Base-by-base conservation (phyloP, 2,329 filamentous ascomycete genomes). In the Fusarium sterilihyphosum region DNA sequence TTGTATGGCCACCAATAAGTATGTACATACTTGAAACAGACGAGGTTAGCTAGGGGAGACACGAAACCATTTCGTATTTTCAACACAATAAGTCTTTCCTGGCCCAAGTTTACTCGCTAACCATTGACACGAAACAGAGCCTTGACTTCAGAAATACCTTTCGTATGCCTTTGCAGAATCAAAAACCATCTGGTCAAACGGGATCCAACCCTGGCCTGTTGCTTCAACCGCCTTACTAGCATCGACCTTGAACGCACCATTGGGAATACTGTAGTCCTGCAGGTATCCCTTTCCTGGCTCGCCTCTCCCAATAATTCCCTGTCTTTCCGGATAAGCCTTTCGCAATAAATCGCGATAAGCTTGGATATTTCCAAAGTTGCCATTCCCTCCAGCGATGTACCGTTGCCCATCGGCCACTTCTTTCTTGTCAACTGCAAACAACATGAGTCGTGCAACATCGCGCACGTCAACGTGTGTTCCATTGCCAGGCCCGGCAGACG, bases 381-480 rank as follows among this genome's bases (percentile, higher is more conserved):
- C 17, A 16, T 58, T 65, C 9, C 65, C 65, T 1, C 67, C 67
- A 9, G 52, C 59, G 4, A 70, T 64, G 4, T 70, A 70, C 18
- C 67, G 67, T 26, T 70, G 59, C 3, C 65, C 59, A 17, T 70
- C 67, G 0, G 67, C 65, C 18, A 58, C 65, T 13, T 54, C n/a
- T 11, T 29, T 70, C 13, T 22, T 65, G 2, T 65, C 67, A 5
- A 65, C 59, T 1, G 65, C 52, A 35, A 70, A 70, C 1, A 70
- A 41, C 29, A 70, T 14, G 20, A 70, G 52, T 12, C 67, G 57
- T 16, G 59, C 67, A 16, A 70, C 67, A 16, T 70, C 67, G 1
- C 67, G 65, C 8, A 70, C 67, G 13, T 70, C 67, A 20, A 70
- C 67, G 24, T 70, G 67, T 1, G 66, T 65, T 44, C 67, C 65